Conservation (phyloP, 2,329 filamentous ascomycete species). For the Fusarium burgessii region DNA sequence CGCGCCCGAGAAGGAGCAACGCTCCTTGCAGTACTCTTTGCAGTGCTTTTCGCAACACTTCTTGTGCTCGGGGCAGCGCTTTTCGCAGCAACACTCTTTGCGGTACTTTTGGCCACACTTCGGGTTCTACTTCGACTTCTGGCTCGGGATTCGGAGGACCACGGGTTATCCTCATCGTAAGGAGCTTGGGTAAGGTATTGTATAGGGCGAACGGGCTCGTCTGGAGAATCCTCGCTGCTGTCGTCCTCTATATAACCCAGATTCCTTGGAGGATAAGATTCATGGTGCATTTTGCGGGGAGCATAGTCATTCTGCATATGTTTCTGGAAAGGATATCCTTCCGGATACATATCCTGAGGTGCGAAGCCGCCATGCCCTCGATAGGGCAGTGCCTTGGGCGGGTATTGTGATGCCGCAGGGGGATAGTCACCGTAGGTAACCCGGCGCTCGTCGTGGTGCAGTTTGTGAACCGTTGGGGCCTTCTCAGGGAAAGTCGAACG, state of each 20-base stretch:
- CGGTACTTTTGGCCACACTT: slow-evolving; percentile 33
- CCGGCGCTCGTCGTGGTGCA: slow-evolving; percentile 37
- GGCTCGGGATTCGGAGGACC: slow-evolving; percentile 20
- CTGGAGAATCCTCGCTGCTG: slow-evolving; percentile 43
- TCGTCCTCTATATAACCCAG: slow-evolving; percentile 46
- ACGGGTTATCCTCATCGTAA: slow-evolving; percentile 35
- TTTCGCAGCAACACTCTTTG: slow-evolving; percentile 30
- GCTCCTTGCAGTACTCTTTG: slow-evolving; percentile 41
- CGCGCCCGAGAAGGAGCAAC: slow-evolving; percentile 35
- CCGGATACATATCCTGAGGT: slow-evolving; percentile 36
- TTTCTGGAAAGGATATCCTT: slow-evolving; percentile 42
- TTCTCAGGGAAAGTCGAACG: slow-evolving; percentile 62
- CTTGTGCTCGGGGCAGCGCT: slow-evolving; percentile 37
- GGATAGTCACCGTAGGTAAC: slow-evolving; percentile 37
- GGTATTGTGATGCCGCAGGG: slow-evolving; percentile 33
- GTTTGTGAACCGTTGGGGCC: slow-evolving; percentile 46
- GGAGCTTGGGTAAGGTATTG: slow-evolving; percentile 44
- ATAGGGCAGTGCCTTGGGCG: slow-evolving; percentile 39
- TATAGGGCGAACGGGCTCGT: slow-evolving; percentile 32
- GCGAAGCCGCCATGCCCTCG: slow-evolving; percentile 38
- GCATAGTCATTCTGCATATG: slow-evolving; percentile 36
- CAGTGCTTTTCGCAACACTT: slow-evolving; percentile 36
- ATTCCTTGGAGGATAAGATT: slow-evolving; percentile 39
- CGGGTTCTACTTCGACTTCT: slow-evolving; percentile 38
- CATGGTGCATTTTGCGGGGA: slow-evolving; percentile 41